Percentiles rank a stretch among this genome's conserved stretches.
Evolutionary conservation across 139 green algal genomes (phyloP).

Genomic region (Yamagishiella unicocca): DNA sequence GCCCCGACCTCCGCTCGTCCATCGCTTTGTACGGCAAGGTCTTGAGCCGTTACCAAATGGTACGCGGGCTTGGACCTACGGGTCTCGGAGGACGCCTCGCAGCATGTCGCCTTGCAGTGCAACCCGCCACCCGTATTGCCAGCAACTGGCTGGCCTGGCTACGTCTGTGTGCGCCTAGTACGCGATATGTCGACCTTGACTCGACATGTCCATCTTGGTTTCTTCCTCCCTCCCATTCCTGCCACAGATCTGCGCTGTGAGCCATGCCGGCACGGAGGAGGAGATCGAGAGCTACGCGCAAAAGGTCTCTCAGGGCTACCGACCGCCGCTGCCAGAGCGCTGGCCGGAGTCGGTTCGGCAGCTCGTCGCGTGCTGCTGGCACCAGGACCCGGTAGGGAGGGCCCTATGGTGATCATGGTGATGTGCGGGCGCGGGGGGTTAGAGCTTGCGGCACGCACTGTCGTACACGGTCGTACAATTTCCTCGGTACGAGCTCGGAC

Average conservation of each 20-base stretch:
- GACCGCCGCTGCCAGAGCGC: not conserved
- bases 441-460: too few species aligned
- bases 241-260: slow-evolving; percentile 6
- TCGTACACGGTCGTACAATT: too few species aligned
- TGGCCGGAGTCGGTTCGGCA: not conserved
- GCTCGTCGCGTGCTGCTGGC: slow-evolving; percentile 22
- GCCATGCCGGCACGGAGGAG: slow-evolving; percentile 26
- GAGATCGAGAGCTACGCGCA: slow-evolving; percentile 34
- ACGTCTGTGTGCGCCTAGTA: too few species aligned
- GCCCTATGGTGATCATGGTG: too few species aligned
- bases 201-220: too few species aligned
- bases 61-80: not conserved
- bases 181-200: too few species aligned
- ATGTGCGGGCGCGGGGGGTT: too few species aligned
- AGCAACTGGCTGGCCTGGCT: too few species aligned
- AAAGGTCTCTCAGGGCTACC: slow-evolving; percentile 20
- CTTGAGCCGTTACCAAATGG: slow-evolving; percentile 11
- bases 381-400: slow-evolving; percentile 31
- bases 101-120: too few species aligned
- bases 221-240: not conserved
- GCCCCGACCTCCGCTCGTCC: not conserved
- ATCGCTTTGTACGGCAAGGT: too few species aligned
- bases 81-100: not conserved
- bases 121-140: too few species aligned
- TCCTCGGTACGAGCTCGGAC: too few species aligned